Percentiles rank a stretch among this genome's conserved stretches.
These are phyloP conservation scores for Exserohilum turcica DNA, from an alignment of 2,329 filamentous ascomycete genomes.

Conservation along the genomic window DNA sequence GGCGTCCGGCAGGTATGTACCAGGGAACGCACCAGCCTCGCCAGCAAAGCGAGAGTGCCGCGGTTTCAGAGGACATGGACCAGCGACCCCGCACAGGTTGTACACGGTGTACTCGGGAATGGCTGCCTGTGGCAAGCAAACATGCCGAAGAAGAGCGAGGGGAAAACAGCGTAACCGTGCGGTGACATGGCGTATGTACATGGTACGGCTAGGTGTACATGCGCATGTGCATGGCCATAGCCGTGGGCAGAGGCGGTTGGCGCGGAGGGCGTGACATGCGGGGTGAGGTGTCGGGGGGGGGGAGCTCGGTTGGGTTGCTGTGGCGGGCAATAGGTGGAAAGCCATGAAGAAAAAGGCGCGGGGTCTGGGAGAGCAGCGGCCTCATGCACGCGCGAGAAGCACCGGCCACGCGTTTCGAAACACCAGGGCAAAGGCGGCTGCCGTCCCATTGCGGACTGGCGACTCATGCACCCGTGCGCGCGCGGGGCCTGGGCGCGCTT, in stretches of 20 bases:
- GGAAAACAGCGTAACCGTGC: too few relatives aligned
- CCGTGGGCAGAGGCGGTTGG: slow-evolving; percentile 14
- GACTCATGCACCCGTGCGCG: neutral
- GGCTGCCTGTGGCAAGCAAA: too few relatives aligned
- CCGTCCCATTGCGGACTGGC: neutral
- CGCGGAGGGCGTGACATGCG: slow-evolving; percentile 1
- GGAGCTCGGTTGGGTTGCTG: slow-evolving; percentile 4
- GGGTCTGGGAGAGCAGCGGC: neutral
- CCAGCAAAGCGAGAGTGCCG: neutral
- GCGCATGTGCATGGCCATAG: neutral
- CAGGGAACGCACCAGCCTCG: slow-evolving; percentile 1
- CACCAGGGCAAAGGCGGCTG: slow-evolving; percentile 1
- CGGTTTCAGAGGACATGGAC: neutral
- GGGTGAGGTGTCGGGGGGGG: slow-evolving; percentile 2
- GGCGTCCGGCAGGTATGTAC: neutral
- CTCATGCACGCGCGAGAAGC: slow-evolving; percentile 10
- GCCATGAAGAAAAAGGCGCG: neutral
- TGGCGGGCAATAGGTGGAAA: neutral
- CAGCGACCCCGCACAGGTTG: too few relatives aligned
- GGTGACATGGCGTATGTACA: too few relatives aligned
- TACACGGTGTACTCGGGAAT: too few relatives aligned
- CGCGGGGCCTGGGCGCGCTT: slow-evolving; percentile 3
- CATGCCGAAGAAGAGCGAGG: too few relatives aligned
- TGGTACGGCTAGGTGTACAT: too few relatives aligned
- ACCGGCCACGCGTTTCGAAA: slow-evolving; percentile 18